Evolutionary conservation across 2,329 filamentous ascomycete species (phyloP).

Genomic region (Fusarium musae): DNA sequence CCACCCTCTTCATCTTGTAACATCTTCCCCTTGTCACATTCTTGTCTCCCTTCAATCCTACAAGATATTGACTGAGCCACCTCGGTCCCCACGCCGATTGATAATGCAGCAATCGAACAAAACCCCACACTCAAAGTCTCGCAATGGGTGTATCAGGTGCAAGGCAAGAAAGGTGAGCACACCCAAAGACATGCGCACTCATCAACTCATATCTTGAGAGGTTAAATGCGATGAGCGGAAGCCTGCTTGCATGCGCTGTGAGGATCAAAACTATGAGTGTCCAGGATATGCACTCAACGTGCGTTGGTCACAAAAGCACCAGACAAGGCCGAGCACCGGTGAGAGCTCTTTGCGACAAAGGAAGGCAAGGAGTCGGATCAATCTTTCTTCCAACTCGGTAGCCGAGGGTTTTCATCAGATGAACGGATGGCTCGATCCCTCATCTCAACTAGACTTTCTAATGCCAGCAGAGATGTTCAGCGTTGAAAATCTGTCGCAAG

Average conservation of each 20-base stretch:
- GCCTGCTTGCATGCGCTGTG: neutral
- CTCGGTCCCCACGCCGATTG: too few species aligned
- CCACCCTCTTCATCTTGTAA: too few species aligned
- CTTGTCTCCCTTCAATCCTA: neutral
- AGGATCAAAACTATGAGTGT: neutral
- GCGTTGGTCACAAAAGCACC: slow-evolving; percentile 3
- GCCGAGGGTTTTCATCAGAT: neutral
- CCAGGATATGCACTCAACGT: slow-evolving; percentile 7
- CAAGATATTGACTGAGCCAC: neutral
- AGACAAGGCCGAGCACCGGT: neutral
- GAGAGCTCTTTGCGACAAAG: neutral
- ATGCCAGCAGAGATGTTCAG: neutral
- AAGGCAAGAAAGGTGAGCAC: neutral
- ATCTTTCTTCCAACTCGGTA: neutral
- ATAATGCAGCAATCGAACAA: neutral
- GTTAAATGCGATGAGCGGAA: slow-evolving; percentile 3
- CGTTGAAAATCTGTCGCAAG: neutral
- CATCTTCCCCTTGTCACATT: too few species aligned
- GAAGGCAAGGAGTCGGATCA: neutral
- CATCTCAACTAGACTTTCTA: neutral
- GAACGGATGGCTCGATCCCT: neutral
- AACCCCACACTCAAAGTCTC: neutral
- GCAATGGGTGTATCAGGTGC: neutral
- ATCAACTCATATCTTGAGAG: neutral
- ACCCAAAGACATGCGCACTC: fast-evolving